Conservation (phyloP, 306 rosid genomes). For the Cotoneaster glaucophyllus region DNA sequence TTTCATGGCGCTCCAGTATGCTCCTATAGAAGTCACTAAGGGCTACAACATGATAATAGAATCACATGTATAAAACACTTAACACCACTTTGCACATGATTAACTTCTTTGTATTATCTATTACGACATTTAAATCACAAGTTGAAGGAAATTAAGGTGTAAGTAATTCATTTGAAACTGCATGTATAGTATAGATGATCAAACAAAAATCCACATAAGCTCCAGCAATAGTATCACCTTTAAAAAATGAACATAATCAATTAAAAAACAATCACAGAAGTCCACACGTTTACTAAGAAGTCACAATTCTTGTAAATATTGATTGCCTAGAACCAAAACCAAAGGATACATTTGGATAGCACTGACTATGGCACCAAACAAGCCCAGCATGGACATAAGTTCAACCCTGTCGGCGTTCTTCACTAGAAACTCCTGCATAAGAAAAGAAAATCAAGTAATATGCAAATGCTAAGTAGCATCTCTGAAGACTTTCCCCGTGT, state of each 20-base stretch:
- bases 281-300: slow-evolving; percentile 2
- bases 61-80: neutral
- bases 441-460: slow-evolving; percentile 7
- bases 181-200: neutral
- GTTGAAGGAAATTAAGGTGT: slow-evolving; percentile 3
- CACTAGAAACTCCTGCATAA: slow-evolving; percentile 76
- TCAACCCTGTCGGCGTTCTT: slow-evolving; percentile 85
- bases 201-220: neutral
- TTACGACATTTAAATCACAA: slow-evolving; percentile 2
- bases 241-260: neutral
- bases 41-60: slow-evolving; percentile 20
- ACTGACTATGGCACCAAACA: slow-evolving; percentile 73
- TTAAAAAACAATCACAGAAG: neutral
- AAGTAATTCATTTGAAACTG: slow-evolving; percentile 1
- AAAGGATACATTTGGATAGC: slow-evolving; percentile 97
- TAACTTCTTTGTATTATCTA: slow-evolving; percentile 2
- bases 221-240: neutral
- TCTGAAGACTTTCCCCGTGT: neutral
- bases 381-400: slow-evolving; percentile 80
- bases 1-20: slow-evolving; percentile 73
- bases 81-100: neutral
- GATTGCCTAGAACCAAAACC: neutral
- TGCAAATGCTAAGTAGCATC: neutral
- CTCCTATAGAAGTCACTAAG: slow-evolving; percentile 63
- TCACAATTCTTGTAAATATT: slow-evolving; percentile 1